These are phyloP conservation scores for Paecilomyces formosus DNA, from an alignment of 2,329 filamentous ascomycete species.

Conservation along the genomic window DNA sequence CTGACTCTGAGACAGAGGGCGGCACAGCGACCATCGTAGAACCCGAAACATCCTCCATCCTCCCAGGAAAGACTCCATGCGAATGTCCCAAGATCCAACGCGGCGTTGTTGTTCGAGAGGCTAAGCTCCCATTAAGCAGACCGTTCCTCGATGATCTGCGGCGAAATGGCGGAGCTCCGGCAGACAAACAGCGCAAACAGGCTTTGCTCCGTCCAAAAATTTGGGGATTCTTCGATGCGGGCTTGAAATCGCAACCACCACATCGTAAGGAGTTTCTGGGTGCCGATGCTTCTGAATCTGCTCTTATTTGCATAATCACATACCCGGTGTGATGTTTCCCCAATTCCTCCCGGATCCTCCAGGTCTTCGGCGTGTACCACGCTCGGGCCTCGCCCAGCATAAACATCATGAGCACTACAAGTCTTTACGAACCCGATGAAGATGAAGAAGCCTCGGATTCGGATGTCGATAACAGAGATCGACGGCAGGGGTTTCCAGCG, in stretches of 20 bases:
- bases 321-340: conserved; percentile 1
- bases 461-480: conserved; percentile 9
- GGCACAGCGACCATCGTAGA: conserved; percentile 8
- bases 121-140: neutral
- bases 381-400: conserved; percentile 43
- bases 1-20: conserved; percentile 10
- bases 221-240: neutral
- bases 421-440: conserved; percentile 24
- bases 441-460: conserved; percentile 18
- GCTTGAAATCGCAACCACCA: conserved; percentile 2
- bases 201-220: conserved; percentile 11
- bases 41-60: conserved; percentile 15
- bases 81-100: conserved; percentile 8
- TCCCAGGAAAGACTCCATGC: conserved; percentile 23
- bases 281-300: neutral
- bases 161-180: conserved; percentile 1
- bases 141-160: neutral
- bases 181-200: conserved; percentile 34
- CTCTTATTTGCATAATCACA: neutral
- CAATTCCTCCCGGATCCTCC: conserved; percentile 2
- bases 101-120: neutral
- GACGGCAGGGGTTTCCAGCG: conserved; percentile 2
- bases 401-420: conserved; percentile 31
- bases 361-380: conserved; percentile 11
- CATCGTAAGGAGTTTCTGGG: neutral